A percentile compares a stretch with the other conserved stretches of the same genome.
These are phyloP conservation scores for Cyberlindnera maclurae DNA, from an alignment of 805 yeast species.

Conservation along the genomic window DNA sequence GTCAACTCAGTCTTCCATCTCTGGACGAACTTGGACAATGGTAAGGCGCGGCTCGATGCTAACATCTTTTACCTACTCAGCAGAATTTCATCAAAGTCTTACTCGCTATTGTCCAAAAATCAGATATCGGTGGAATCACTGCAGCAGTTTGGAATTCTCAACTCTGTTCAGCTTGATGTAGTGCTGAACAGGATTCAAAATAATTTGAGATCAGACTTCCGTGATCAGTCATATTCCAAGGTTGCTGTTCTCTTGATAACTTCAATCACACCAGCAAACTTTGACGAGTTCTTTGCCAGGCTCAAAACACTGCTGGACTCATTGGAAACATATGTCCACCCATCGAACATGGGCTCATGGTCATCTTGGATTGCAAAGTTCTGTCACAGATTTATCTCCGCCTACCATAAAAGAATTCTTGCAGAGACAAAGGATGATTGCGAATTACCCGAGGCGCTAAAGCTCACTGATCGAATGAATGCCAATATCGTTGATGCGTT, in stretches of 20 bases:
- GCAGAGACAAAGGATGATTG: slow-evolving; percentile 36
- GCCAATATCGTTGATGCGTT: slow-evolving; percentile 34
- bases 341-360: slow-evolving; percentile 93
- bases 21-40: slow-evolving; percentile 53
- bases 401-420: slow-evolving; percentile 51
- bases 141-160: slow-evolving; percentile 56
- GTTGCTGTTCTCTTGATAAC: slow-evolving; percentile 49
- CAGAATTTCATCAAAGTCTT: slow-evolving; percentile 44
- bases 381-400: slow-evolving; percentile 49
- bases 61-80: slow-evolving; percentile 62
- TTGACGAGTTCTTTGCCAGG: slow-evolving; percentile 40
- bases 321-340: slow-evolving; percentile 78
- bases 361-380: slow-evolving; percentile 60
- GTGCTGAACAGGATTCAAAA: slow-evolving; percentile 49
- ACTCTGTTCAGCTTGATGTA: slow-evolving; percentile 51
- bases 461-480: slow-evolving; percentile 29
- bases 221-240: slow-evolving; percentile 30
- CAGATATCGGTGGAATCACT: slow-evolving; percentile 27
- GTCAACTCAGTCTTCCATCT: slow-evolving; percentile 63
- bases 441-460: slow-evolving; percentile 22
- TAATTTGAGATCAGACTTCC: slow-evolving; percentile 28
- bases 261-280: slow-evolving; percentile 49
- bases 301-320: slow-evolving; percentile 56
- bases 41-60: slow-evolving; percentile 41
- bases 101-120: slow-evolving; percentile 27